Evolutionary conservation across 768 basidiomycete genomes (phyloP), one percentile per base, ranked within the genome.

Genomic region (Glaciozyma antarctica): DNA sequence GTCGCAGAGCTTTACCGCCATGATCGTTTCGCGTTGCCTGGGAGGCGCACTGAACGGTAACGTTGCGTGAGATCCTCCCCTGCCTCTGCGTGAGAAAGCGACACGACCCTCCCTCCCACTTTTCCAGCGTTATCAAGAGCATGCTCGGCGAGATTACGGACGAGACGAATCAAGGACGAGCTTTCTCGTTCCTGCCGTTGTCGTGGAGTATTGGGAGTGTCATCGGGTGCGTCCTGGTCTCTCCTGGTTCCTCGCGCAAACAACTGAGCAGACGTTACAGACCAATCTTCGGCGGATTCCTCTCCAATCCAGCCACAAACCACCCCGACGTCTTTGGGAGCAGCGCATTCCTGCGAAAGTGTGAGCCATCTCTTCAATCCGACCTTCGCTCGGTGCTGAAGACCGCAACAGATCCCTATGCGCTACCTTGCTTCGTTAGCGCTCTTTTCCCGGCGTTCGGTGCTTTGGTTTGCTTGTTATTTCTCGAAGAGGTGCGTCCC

Each of bases 251-350:
- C 19, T 17, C 12, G 19, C n/a, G 15, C 0, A 1, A 34, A 1
- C 7, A 34, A 17, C 45, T 52, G 28, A 26, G 3, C 26, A 15
- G 5, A 24, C 13, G n/a, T n/a, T 58, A 13, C 45, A 62, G 47
- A 48, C 72, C 72, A 0, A 56, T 74, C 10, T 52, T 74, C 49
- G 73, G 73, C 16, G 73, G 73, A 9, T 69, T 61, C 60, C 61
- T 72, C 13, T 61, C 67, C 2, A 58, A 74, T 52, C 70, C 73
- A 0, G 68, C 61, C 17, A 48, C 62, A 13, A 43, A 60, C 32
- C 71, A 59, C 48, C 72, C 72, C 0, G 26, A 38, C 8, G 19
- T 67, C 30, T 71, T 71, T 28, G 66, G 63, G 2, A 16, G 54
- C 41, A 28, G 21, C 34, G n/a, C 21, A 17, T 34, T 32, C 30